Evolutionary conservation across 176 grass and related monocot genomes (phyloP).

Genomic region (Guadua angustifolia): DNA sequence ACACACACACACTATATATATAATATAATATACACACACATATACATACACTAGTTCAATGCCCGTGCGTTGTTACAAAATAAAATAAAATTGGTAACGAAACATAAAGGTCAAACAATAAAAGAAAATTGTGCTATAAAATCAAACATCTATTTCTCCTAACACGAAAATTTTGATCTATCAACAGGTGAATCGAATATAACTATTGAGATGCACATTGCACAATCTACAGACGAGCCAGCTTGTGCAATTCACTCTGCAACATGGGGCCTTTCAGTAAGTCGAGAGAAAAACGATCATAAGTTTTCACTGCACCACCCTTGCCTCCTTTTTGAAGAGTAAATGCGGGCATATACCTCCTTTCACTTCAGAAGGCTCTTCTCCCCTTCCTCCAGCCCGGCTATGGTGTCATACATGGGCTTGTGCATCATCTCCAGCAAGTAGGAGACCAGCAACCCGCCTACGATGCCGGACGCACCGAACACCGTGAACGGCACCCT

Average conservation of each 20-base stretch:
- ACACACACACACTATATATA: too few species aligned
- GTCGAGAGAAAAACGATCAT: not conserved
- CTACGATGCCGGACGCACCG: slow-evolving; percentile 58
- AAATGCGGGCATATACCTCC: not conserved
- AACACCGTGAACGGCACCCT: slow-evolving; percentile 72
- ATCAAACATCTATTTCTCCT: too few species aligned
- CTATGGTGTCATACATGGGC: slow-evolving; percentile 84
- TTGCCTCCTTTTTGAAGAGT: not conserved
- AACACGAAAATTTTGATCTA: not conserved
- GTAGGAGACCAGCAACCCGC: slow-evolving; percentile 52
- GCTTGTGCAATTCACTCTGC: not conserved
- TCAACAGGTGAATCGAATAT: not conserved
- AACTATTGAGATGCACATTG: not conserved
- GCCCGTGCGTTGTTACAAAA: too few species aligned
- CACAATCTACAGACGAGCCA: not conserved
- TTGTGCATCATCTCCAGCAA: slow-evolving; percentile 83
- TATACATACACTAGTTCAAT: too few species aligned
- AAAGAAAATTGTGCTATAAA: too few species aligned
- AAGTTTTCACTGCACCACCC: not conserved
- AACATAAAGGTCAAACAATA: too few species aligned
- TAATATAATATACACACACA: too few species aligned
- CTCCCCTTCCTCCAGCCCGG: slow-evolving; percentile 72
- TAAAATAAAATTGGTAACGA: too few species aligned
- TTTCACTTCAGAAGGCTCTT: slow-evolving; percentile 36
- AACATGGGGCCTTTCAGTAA: not conserved